Percentiles rank a stretch among this genome's conserved stretches.
Conservation (phyloP, 148 eudicot species). For the Talinum fruticosum region DNA sequence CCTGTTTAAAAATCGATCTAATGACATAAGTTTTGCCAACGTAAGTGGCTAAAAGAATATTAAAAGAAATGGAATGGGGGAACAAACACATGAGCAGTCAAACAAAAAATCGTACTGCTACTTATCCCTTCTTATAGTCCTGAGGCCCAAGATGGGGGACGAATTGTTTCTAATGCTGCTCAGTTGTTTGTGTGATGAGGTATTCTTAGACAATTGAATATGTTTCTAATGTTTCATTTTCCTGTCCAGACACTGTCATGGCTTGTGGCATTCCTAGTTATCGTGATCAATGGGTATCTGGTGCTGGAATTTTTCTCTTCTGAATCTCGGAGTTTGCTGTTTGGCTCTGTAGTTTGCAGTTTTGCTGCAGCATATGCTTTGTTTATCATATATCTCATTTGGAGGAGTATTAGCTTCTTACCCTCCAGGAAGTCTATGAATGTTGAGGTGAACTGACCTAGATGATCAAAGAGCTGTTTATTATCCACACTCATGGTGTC, state of each 20-base stretch:
- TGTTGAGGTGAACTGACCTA: constrained; percentile 20
- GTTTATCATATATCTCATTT: constrained; percentile 43
- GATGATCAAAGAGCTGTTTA: background rate
- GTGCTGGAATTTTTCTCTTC: constrained; percentile 39
- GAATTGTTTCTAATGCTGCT: background rate
- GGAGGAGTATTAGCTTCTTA: constrained; percentile 31
- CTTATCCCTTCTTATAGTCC: no score
- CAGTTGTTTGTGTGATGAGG: background rate
- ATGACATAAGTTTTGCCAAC: no score
- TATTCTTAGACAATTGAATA: background rate
- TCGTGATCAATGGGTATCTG: constrained; percentile 45
- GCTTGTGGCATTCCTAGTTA: constrained; percentile 47
- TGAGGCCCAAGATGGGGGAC: no score
- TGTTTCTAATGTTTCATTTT: background rate
- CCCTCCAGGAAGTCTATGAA: constrained; percentile 20
- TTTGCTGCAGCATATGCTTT: constrained; percentile 33
- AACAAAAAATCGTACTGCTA: no score
- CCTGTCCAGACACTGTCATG: constrained; percentile 36
- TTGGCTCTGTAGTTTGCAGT: constrained; percentile 28
- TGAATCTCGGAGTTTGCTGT: constrained; percentile 36
- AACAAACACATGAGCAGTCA: no score
- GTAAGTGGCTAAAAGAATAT: no score
- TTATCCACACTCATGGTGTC: background rate
- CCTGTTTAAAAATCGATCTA: no score
- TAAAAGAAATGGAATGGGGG: no score